phyloP scores from a whole-genome alignment of 129 eudicot genomes.

The Silybum marianum region DNA sequence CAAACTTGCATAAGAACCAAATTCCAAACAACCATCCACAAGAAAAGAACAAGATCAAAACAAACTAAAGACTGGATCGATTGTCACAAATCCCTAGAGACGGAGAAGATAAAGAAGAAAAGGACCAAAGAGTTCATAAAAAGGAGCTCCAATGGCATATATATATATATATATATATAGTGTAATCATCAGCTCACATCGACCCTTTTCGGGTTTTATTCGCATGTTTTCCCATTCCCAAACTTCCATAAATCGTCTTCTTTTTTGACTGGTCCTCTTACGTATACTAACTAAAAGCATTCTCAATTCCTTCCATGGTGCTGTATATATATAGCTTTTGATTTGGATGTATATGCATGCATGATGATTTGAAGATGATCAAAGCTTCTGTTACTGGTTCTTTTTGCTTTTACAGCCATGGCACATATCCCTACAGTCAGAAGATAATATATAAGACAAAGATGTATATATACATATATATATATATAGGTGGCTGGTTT shows the following conservation, averaged over 20 bases:
- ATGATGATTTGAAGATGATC: constrained; percentile 26
- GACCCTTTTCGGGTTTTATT: constrained; percentile 30
- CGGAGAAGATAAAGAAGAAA: constrained; percentile 5
- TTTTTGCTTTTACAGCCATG: constrained; percentile 21
- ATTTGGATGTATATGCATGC: neutral
- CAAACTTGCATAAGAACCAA: neutral
- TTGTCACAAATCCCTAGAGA: constrained; percentile 33
- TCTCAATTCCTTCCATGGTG: constrained; percentile 1
- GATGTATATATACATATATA: neutral
- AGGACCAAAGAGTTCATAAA: constrained; percentile 24
- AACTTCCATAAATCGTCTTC: constrained; percentile 10
- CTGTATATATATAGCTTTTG: constrained; percentile 17
- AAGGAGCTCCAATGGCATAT: constrained; percentile 29
- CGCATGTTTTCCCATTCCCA: constrained; percentile 15
- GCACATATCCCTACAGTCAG: constrained; percentile 12
- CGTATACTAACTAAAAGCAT: constrained; percentile 14
- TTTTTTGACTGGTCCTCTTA: constrained; percentile 32
- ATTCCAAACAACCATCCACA: neutral
- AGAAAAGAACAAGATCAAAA: neutral
- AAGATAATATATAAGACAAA: neutral
- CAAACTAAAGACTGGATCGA: neutral
- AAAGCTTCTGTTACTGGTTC: neutral
- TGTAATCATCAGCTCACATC: constrained; percentile 25
- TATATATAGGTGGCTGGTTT: neutral
- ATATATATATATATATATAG: neutral